phyloP scores from a whole-genome alignment of 768 basidiomycete genomes.

The Psilocybe cyanescens region DNA sequence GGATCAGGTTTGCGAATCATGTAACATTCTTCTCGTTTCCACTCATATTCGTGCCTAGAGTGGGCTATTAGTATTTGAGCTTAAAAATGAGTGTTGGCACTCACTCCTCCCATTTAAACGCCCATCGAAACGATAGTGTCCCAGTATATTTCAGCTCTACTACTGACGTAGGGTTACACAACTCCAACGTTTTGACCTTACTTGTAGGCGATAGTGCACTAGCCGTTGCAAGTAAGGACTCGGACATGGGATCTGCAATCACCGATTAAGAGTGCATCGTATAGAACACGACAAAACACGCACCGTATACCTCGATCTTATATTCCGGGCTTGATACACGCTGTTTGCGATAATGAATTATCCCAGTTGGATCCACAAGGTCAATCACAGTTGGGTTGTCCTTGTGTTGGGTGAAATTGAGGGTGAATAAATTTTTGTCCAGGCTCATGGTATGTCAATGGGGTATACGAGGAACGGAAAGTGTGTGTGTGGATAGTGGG shows the following conservation, averaged over 20 bases:
- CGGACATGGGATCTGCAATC: conserved; percentile 69
- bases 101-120: conserved; percentile 84
- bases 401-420: conserved; percentile 62
- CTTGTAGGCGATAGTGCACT: conserved; percentile 63
- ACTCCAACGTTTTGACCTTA: conserved; percentile 76
- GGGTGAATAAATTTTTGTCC: conserved; percentile 86
- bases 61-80: conserved; percentile 1
- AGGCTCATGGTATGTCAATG: conserved; percentile 61
- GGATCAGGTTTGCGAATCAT: conserved; percentile 87
- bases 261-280: background rate
- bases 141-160: conserved; percentile 80
- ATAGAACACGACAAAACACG: conserved; percentile 20
- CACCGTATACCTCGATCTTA: conserved; percentile 71
- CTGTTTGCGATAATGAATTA: conserved; percentile 73
- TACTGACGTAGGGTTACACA: conserved; percentile 71
- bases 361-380: conserved; percentile 67
- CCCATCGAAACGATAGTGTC: conserved; percentile 74
- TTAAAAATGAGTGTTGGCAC: conserved; percentile 29
- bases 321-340: conserved; percentile 58
- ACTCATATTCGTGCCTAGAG: conserved; percentile 79
- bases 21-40: conserved; percentile 84
- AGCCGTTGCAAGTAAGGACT: conserved; percentile 71
- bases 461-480: conserved; percentile 13
- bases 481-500: conserved; percentile 7
- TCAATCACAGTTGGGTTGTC: conserved; percentile 67